Conservation (phyloP, 2,329 filamentous ascomycete species). For the Aspergillus sp. region DNA sequence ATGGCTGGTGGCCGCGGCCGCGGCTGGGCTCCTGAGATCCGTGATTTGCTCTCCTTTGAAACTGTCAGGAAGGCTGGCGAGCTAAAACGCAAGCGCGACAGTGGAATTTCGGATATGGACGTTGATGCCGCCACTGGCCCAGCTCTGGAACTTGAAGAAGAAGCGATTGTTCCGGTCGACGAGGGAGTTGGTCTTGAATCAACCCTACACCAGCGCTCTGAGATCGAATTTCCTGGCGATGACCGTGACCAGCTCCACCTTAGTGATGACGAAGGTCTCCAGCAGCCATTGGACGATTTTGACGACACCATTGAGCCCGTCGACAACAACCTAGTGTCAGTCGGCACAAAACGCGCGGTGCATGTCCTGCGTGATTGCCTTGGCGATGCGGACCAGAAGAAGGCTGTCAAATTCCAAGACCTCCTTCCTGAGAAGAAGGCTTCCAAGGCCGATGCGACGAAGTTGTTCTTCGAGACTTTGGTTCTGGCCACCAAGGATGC, state of each 20-base stretch:
- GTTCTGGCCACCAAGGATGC: constrained; percentile 97
- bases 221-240: constrained; percentile 67
- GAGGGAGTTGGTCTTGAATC: constrained; percentile 54
- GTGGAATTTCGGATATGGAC: constrained; percentile 77
- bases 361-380: constrained; percentile 90
- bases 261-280: constrained; percentile 49
- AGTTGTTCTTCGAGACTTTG: constrained; percentile 98
- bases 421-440: constrained; percentile 80
- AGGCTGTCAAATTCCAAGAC: constrained; percentile 85
- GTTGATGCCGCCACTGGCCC: constrained; percentile 66
- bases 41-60: constrained; percentile 87
- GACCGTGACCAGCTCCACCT: constrained; percentile 50
- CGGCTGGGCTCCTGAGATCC: constrained; percentile 88
- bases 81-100: constrained; percentile 91
- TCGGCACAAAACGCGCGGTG: constrained; percentile 93
- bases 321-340: constrained; percentile 81
- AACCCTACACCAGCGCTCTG: constrained; percentile 51
- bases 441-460: constrained; percentile 86
- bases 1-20: constrained; percentile 76
- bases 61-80: constrained; percentile 74
- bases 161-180: constrained; percentile 51
- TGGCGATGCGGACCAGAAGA: constrained; percentile 71
- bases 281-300: constrained; percentile 60
- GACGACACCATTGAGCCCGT: constrained; percentile 81
- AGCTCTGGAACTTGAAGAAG: constrained; percentile 62